Conservation (phyloP, 2,329 filamentous ascomycete species). For the Colletotrichum sp. region DNA sequence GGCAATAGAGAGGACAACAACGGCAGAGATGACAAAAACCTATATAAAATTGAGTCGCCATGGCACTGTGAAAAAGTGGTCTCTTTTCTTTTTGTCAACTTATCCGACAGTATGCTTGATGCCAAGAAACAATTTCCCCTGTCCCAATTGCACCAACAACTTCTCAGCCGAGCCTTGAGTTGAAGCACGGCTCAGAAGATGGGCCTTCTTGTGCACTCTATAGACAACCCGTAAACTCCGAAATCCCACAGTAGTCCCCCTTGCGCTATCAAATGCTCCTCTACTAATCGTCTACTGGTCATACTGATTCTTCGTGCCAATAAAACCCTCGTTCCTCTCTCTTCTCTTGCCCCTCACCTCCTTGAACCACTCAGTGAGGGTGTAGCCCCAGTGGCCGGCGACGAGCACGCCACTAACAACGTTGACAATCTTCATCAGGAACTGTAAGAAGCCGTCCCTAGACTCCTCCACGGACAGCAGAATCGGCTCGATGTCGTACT, state of each 20-base stretch:
- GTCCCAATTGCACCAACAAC: slow-evolving; percentile 5
- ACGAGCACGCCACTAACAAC: slow-evolving; percentile 90
- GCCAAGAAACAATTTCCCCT: not conserved
- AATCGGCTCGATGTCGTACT: slow-evolving; percentile 98
- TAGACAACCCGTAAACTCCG: slow-evolving; percentile 14
- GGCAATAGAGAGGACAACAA: not conserved
- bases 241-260: not conserved
- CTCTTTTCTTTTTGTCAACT: not conserved
- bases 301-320: slow-evolving; percentile 20
- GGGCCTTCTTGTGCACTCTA: not conserved
- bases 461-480: slow-evolving; percentile 84
- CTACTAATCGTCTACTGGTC: slow-evolving; percentile 15
- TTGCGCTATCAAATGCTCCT: not conserved
- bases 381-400: slow-evolving; percentile 91
- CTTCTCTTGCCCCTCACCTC: slow-evolving; percentile 59
- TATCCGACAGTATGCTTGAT: not conserved
- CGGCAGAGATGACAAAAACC: not conserved
- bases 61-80: not conserved
- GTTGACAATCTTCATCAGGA: slow-evolving; percentile 87
- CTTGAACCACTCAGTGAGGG: slow-evolving; percentile 77
- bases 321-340: slow-evolving; percentile 38
- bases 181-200: not conserved
- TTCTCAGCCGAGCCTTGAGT: not conserved
- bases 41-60: not conserved
- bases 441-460: slow-evolving; percentile 74